Base-by-base conservation (phyloP, 2,329 filamentous ascomycete species). In the Cryphonectria carpinicola region DNA sequence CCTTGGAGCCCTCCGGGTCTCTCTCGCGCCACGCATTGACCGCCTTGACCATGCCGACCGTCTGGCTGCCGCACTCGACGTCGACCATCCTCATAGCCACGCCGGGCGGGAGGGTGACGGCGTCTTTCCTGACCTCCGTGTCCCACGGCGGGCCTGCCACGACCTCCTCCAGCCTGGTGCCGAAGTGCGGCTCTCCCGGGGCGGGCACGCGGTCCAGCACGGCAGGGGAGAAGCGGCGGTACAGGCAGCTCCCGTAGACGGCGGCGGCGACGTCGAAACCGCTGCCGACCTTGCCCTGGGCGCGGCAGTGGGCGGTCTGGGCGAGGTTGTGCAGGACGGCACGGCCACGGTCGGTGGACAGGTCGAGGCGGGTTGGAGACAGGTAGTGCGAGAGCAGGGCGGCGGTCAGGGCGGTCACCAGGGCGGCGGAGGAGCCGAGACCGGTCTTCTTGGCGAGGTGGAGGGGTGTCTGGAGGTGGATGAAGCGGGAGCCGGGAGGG, bases 181-280 rank as follows among this genome's bases (percentile, higher is more conserved):
- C 88, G 78, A 98, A 99, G 0, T 87, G 87, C 0, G 88, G 81
- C 0, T 86, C 81, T 0, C 90, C 91, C 0, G 90, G 86, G 72
- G 93, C 90, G 0, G 92, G 92, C 5, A 97, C 81, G 1, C 80
- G 81, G 67, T 86, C 84, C 1, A 99, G 86, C 17, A 97, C 85
- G 0, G 86, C 83, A 0, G 96, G 95, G 0, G 93, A 95, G 83
- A 99, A 99, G n/a, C 96, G 91, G 28, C 92, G 89, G 85, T 99
- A 99, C 14, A 92, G 85, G 79, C 94, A 97, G 22, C 93, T 95
- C 22, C 96, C 96, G 80, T 94, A 98, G 22, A 97, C 94, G 25
- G 96, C 96, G 37, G 93, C 91, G 0, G 95, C 96, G 67, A 99
- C 92, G 79, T 99, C 96, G 79, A 99, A 99, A 28, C 96, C 96